A percentile compares a stretch with the other conserved stretches of the same genome.
These are phyloP conservation scores for Endocalyx cinctus DNA, from an alignment of 2,329 filamentous ascomycete genomes.

Conservation along the genomic window DNA sequence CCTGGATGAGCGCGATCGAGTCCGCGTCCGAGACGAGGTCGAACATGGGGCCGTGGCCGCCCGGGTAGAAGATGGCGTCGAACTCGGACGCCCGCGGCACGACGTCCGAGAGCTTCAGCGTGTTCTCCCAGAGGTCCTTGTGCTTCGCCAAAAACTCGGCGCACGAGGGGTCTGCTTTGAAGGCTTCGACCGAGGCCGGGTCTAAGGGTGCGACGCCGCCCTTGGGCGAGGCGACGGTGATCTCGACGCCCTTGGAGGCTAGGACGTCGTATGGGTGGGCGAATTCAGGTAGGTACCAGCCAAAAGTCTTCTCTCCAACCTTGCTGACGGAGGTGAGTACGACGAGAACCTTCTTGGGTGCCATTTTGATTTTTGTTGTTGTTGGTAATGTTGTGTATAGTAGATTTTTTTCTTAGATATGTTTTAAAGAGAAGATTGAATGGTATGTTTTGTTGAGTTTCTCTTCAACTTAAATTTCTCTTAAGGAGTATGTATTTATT, in stretches of 20 bases:
- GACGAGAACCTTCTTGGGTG: slow-evolving; percentile 64
- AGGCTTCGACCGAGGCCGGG: slow-evolving; percentile 50
- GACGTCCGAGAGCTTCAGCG: slow-evolving; percentile 46
- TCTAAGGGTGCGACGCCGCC: slow-evolving; percentile 61
- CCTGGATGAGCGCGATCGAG: slow-evolving; percentile 56
- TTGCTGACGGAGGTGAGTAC: slow-evolving; percentile 61
- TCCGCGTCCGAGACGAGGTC: slow-evolving; percentile 55
- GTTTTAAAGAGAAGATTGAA: too few species aligned
- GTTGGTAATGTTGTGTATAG: too few species aligned
- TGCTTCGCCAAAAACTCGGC: slow-evolving; percentile 52
- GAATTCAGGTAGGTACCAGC: slow-evolving; percentile 67
- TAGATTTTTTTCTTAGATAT: too few species aligned
- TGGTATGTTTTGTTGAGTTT: too few species aligned
- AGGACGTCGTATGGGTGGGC: slow-evolving; percentile 61
- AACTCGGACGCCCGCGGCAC: slow-evolving; percentile 55
- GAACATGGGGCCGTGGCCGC: slow-evolving; percentile 62
- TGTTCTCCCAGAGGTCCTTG: slow-evolving; percentile 59
- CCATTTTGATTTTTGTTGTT: too few species aligned
- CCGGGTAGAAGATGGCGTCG: slow-evolving; percentile 56
- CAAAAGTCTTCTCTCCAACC: too few species aligned
- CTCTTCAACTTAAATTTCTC: too few species aligned
- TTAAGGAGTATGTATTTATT: too few species aligned
- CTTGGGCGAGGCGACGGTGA: slow-evolving; percentile 57
- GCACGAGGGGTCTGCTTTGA: slow-evolving; percentile 48
- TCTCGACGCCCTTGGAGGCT: slow-evolving; percentile 41